Conservation (phyloP, 225 moss, liverwort and hornwort genomes). For the Asterella californica region DNA sequence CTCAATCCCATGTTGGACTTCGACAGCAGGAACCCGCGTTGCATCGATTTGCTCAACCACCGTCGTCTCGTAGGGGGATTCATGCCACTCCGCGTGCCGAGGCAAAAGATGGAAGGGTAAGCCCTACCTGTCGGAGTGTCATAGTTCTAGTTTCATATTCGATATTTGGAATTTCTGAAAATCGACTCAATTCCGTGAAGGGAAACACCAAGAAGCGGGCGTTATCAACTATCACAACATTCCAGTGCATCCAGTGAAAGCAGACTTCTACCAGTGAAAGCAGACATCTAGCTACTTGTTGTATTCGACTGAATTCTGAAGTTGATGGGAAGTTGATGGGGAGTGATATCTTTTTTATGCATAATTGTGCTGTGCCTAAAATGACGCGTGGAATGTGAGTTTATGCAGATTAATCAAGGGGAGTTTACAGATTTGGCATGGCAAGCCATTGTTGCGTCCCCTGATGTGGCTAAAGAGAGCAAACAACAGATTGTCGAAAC, state of each 20-base stretch:
- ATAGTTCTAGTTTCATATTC: too few species aligned
- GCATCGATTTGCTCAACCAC: constrained; percentile 14
- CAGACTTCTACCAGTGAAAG: too few species aligned
- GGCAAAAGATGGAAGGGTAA: constrained; percentile 38
- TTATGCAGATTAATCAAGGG: constrained; percentile 75
- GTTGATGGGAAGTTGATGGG: too few species aligned
- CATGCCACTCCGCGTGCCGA: constrained; percentile 32
- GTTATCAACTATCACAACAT: too few species aligned
- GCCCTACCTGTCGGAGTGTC: background rate
- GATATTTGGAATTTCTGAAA: background rate
- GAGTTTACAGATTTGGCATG: constrained; percentile 98
- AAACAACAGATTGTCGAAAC: constrained; percentile 98
- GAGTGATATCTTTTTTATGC: background rate
- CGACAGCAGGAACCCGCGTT: constrained; percentile 10
- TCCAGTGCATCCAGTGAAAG: too few species aligned
- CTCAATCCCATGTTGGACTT: constrained; percentile 29
- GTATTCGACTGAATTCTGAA: too few species aligned
- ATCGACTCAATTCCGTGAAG: too few species aligned
- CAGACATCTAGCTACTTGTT: too few species aligned
- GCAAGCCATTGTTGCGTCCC: constrained; percentile 86
- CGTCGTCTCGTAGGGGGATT: constrained; percentile 13
- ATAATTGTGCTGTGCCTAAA: background rate
- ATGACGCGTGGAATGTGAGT: background rate
- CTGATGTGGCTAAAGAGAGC: constrained; percentile 91
- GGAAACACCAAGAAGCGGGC: background rate